Evolutionary conservation across 2,329 filamentous ascomycete species (phyloP).

Genomic region (Ophiosphaerella narmari): DNA sequence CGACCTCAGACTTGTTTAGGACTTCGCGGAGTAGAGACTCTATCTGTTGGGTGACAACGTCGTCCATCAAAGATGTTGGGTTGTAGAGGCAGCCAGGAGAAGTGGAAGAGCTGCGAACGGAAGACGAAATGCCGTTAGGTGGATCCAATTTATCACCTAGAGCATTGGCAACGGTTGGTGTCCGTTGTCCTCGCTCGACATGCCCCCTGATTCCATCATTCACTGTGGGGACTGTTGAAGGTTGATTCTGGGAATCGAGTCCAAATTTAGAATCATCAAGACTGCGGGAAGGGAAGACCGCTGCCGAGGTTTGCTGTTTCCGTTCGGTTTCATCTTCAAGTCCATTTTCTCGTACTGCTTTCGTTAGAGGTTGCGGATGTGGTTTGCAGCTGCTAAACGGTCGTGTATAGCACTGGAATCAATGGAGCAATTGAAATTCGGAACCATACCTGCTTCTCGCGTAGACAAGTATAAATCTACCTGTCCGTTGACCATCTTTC

Average conservation of each 20-base stretch:
- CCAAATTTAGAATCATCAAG: not conserved
- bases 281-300: not conserved
- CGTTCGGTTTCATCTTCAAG: not conserved
- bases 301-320: not conserved
- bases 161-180: too few relatives aligned
- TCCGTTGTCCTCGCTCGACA: too few relatives aligned
- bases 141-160: too few relatives aligned
- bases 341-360: not conserved
- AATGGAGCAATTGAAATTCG: slow-evolving; percentile 31
- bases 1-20: too few relatives aligned
- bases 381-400: not conserved
- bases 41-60: too few relatives aligned
- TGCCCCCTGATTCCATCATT: too few relatives aligned
- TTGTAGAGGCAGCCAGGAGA: too few relatives aligned
- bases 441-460: slow-evolving; percentile 17
- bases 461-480: not conserved
- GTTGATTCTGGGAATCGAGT: not conserved
- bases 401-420: slow-evolving; percentile 16
- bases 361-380: not conserved
- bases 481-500: not conserved
- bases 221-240: too few relatives aligned
- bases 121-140: too few relatives aligned
- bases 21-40: too few relatives aligned
- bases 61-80: too few relatives aligned
- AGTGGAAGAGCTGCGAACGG: too few relatives aligned